A percentile compares a stretch with the other conserved stretches of the same genome.
Conservation (phyloP, 2,329 filamentous ascomycete genomes). For the Fusarium hainanense region DNA sequence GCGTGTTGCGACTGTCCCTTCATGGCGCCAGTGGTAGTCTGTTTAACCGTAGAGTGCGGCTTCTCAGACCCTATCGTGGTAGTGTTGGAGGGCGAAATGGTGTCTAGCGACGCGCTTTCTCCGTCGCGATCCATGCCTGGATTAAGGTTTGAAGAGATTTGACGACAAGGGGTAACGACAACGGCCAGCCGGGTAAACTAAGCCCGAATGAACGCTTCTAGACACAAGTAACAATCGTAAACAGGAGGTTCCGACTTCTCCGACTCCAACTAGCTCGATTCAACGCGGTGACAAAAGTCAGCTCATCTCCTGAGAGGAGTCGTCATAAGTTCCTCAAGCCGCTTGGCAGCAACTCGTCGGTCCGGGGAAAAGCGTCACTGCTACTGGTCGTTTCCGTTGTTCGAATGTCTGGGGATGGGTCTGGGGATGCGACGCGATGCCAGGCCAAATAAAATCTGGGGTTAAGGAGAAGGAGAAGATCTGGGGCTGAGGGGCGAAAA, state of each 20-base stretch:
- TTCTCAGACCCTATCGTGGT: conserved; percentile 5
- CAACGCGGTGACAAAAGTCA: not conserved
- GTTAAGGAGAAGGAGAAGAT: conserved; percentile 30
- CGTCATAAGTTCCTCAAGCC: conserved; percentile 15
- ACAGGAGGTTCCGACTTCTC: not conserved
- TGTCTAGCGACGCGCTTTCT: conserved; percentile 11
- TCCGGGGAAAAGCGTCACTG: conserved; percentile 6
- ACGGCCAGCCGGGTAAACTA: not conserved
- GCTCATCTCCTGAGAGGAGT: conserved; percentile 11
- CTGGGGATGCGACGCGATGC: conserved; percentile 19
- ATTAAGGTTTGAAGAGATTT: conserved; percentile 1
- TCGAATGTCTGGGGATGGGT: not conserved
- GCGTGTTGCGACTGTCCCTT: conserved; percentile 3
- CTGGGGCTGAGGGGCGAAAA: conserved; percentile 27
- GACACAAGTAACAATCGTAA: not conserved
- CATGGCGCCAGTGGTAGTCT: not conserved
- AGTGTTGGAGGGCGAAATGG: conserved; percentile 13
- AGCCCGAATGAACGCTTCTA: not conserved
- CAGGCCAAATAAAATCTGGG: conserved; percentile 32
- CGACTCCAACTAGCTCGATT: not conserved
- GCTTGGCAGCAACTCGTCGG: conserved; percentile 7
- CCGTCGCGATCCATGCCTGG: conserved; percentile 13
- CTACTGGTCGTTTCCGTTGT: not conserved
- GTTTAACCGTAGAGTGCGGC: not conserved
- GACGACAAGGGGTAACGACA: not conserved